A percentile compares a stretch with the other conserved stretches of the same genome.
phyloP scores from a whole-genome alignment of 2,329 filamentous ascomycete species.

The Aureobasidium zeae region DNA sequence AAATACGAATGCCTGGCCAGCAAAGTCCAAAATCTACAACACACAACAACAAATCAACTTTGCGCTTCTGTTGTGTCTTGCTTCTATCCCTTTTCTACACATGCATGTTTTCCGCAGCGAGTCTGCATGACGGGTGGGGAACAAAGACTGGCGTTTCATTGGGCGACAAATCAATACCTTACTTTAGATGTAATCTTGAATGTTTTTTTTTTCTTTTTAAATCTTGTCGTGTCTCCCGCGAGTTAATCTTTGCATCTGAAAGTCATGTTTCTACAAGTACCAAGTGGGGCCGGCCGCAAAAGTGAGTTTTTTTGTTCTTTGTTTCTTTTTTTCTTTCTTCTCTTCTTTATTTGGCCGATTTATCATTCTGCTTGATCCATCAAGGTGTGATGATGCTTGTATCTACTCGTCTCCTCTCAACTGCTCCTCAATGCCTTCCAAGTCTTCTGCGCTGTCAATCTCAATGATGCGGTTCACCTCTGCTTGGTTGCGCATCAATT shows the following conservation, averaged over 20 bases:
- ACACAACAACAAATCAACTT: constrained; percentile 11
- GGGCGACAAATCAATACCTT: not conserved
- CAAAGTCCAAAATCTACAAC: constrained; percentile 1
- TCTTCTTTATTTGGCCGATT: too few species aligned
- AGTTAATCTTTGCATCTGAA: too few species aligned
- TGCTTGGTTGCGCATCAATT: constrained; percentile 85
- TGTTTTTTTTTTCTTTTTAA: constrained; percentile 13
- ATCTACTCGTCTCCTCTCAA: constrained; percentile 36
- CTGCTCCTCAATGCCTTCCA: constrained; percentile 70
- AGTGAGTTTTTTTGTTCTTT: too few species aligned
- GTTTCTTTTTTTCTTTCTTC: too few species aligned
- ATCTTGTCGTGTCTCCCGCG: too few species aligned
- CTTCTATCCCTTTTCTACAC: not conserved
- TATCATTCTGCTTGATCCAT: too few species aligned
- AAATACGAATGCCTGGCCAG: constrained; percentile 10
- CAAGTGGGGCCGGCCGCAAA: too few species aligned
- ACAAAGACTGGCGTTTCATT: constrained; percentile 1
- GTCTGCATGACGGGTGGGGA: not conserved
- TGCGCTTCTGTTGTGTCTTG: not conserved
- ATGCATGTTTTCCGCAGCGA: not conserved
- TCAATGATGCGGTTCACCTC: constrained; percentile 86
- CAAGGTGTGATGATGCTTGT: too few species aligned
- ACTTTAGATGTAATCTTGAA: constrained; percentile 15
- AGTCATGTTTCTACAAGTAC: too few species aligned
- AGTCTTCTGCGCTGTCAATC: constrained; percentile 67